A percentile compares a stretch with the other conserved stretches of the same genome.
phyloP scores from a whole-genome alignment of 1,284 basidiomycete genomes.

The Xerocomus cyaneibrunnescens region DNA sequence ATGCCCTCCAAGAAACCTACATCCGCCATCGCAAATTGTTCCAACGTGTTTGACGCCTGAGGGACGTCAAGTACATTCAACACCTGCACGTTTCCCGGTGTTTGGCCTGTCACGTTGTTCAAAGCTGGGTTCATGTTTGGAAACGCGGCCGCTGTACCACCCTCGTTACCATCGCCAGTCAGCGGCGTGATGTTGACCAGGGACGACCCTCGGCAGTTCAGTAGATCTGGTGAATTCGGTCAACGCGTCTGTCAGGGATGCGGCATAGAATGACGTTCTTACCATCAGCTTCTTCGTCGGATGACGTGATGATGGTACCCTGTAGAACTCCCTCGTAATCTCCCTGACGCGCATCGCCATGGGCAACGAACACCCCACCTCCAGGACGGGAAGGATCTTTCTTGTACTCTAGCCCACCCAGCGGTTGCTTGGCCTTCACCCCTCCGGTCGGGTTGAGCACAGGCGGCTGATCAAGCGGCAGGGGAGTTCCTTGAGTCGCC shows the following conservation, averaged over 20 bases:
- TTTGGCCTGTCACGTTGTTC: slow-evolving; percentile 41
- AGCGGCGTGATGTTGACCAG: slow-evolving; percentile 61
- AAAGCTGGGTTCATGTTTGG: slow-evolving; percentile 67
- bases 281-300: slow-evolving; percentile 52
- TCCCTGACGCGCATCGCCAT: slow-evolving; percentile 44
- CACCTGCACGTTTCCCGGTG: slow-evolving; percentile 62
- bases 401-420: slow-evolving; percentile 64
- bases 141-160: slow-evolving; percentile 17
- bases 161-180: slow-evolving; percentile 23
- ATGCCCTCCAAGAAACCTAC: slow-evolving; percentile 74
- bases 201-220: slow-evolving; percentile 27
- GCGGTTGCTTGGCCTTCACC: slow-evolving; percentile 56
- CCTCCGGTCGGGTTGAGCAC: slow-evolving; percentile 74
- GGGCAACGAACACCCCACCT: slow-evolving; percentile 80
- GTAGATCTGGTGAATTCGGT: slow-evolving; percentile 22
- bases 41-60: slow-evolving; percentile 52
- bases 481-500: slow-evolving; percentile 73
- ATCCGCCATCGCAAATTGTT: slow-evolving; percentile 67
- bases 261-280: slow-evolving; percentile 32
- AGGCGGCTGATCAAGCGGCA: slow-evolving; percentile 55
- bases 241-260: slow-evolving; percentile 32
- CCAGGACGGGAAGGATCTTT: slow-evolving; percentile 77
- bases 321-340: slow-evolving; percentile 60
- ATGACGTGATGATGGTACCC: slow-evolving; percentile 60
- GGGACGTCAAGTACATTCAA: slow-evolving; percentile 70